Evolutionary conservation across 179 eudicot species (phyloP).

Genomic region (Corrigiola litoralis): DNA sequence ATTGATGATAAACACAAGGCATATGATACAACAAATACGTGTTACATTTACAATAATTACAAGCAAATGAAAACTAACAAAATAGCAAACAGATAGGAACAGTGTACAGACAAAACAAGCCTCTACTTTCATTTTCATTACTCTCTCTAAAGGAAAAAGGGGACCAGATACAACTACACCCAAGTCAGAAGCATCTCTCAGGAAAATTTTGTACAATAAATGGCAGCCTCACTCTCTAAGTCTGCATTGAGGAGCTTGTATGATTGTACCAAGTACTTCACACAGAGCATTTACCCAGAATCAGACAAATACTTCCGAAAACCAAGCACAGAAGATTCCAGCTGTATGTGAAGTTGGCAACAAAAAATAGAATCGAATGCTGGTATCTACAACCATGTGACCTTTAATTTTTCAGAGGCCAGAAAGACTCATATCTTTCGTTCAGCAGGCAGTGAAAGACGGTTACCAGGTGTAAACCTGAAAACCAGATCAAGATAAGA

Average conservation of each 20-base stretch:
- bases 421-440: slow-evolving; percentile 12
- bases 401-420: background rate
- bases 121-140: background rate
- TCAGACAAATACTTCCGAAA: slow-evolving; percentile 15
- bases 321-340: slow-evolving; percentile 19
- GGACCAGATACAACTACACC: slow-evolving; percentile 24
- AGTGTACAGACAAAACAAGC: slow-evolving; percentile 16
- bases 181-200: slow-evolving; percentile 20
- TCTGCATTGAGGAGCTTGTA: slow-evolving; percentile 25
- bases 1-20: background rate
- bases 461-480: slow-evolving; percentile 73
- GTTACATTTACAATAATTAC: slow-evolving; percentile 5
- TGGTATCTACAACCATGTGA: background rate
- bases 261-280: slow-evolving; percentile 22
- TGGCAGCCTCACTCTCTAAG: slow-evolving; percentile 24
- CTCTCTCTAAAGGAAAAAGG: background rate
- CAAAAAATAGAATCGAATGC: slow-evolving; percentile 7
- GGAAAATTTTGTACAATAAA: slow-evolving; percentile 21
- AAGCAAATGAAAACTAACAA: background rate
- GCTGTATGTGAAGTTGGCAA: slow-evolving; percentile 22
- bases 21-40: background rate
- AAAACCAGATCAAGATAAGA: slow-evolving; percentile 3
- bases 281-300: slow-evolving; percentile 16
- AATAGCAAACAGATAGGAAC: background rate
- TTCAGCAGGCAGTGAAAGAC: slow-evolving; percentile 12